Conservation (phyloP, 768 basidiomycete species). For the Pleurotus platypus region DNA sequence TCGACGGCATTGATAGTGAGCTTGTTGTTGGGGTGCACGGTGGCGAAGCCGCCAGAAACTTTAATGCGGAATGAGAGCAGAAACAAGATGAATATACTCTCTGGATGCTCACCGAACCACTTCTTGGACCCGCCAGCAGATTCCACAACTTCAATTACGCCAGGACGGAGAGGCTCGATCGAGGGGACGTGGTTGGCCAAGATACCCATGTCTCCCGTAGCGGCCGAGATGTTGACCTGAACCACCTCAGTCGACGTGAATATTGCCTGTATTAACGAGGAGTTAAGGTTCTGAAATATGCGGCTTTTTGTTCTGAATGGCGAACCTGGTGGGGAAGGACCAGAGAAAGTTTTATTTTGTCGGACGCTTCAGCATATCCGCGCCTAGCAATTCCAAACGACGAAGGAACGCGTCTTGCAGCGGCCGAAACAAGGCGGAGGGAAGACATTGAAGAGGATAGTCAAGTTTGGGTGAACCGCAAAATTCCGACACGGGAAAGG, state of each 20-base stretch:
- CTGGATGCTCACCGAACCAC: slow-evolving; percentile 81
- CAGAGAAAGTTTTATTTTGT: slow-evolving; percentile 90
- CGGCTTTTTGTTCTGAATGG: slow-evolving; percentile 13
- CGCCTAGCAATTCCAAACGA: slow-evolving; percentile 56
- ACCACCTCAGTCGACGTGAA: slow-evolving; percentile 89
- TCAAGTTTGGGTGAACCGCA: neutral
- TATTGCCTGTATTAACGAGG: slow-evolving; percentile 58
- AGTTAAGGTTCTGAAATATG: slow-evolving; percentile 4
- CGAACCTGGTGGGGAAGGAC: slow-evolving; percentile 93
- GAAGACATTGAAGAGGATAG: slow-evolving; percentile 58
- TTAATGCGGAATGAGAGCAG: slow-evolving; percentile 3
- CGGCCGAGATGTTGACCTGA: slow-evolving; percentile 93
- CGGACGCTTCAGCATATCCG: slow-evolving; percentile 88
- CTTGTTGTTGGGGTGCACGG: slow-evolving; percentile 95
- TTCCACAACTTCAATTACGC: slow-evolving; percentile 94
- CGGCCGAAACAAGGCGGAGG: slow-evolving; percentile 65
- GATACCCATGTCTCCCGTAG: slow-evolving; percentile 98
- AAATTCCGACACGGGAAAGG: neutral
- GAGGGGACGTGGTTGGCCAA: slow-evolving; percentile 98
- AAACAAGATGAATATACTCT: neutral
- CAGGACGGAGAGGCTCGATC: slow-evolving; percentile 93
- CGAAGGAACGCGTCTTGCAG: slow-evolving; percentile 55
- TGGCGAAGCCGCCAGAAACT: slow-evolving; percentile 98
- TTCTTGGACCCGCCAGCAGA: slow-evolving; percentile 76
- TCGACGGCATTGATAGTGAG: slow-evolving; percentile 97